Evolutionary conservation across 2,329 filamentous ascomycete species (phyloP), one percentile per base, ranked within the genome.

Genomic region (Chaetomiaceae sp.): DNA sequence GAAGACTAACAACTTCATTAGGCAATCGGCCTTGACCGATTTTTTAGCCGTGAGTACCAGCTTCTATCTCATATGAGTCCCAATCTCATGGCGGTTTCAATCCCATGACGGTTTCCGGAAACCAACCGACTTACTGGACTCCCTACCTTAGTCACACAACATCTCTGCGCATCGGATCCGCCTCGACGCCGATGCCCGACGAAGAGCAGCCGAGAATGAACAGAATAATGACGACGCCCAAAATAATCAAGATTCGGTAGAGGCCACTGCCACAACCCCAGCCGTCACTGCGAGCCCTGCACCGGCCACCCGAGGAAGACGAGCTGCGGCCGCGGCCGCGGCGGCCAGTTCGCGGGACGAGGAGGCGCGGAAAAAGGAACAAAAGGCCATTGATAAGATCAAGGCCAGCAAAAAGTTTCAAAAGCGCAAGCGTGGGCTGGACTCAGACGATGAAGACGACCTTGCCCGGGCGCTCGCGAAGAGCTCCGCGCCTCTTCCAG

Each of bases 101-200:
- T n/a, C n/a, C n/a, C n/a, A n/a, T n/a, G n/a, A n/a, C n/a, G n/a
- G n/a, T n/a, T n/a, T n/a, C n/a, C n/a, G n/a, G n/a, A n/a, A n/a
- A n/a, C n/a, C n/a, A n/a, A n/a, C 52, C 55, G 21, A 55, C 30
- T 4, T 7, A 20, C 19, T 23, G 13, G 8, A 7, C 17, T 16
- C 35, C n/a, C n/a, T n/a, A n/a, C n/a, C n/a, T n/a, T n/a, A 85
- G 78, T 81, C 85, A 2, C 83, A 87, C 66, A 88, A 88, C 60
- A 89, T 89, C 58, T 87, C 81, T 19, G 77, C 79, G 2, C 65
- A 71, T 23, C 73, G 78, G 52, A 82, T 82, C 50, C 72, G 74
- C 31, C 64, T 70, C 17, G 72, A 77, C 55, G 76, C 76, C 16
- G 71, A 75, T 27, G 65, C 67, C 31, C 72, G 78, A 41, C 70